Conservation (phyloP, 768 basidiomycete species). For the Tulasnella sp. region DNA sequence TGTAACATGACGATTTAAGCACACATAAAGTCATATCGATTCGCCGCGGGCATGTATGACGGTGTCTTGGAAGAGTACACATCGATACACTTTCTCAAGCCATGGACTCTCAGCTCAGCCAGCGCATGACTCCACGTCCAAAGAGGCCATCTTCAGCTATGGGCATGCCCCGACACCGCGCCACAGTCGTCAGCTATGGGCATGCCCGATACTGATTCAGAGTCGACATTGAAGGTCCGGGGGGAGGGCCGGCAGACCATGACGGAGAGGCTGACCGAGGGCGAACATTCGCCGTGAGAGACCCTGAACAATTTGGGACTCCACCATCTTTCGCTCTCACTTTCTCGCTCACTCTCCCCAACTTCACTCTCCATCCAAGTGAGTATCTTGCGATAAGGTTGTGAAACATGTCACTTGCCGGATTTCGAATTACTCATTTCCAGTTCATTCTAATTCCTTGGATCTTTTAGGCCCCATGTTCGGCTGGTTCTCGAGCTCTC, state of each 20-base stretch:
- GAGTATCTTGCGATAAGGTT: background rate
- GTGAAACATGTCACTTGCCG: background rate
- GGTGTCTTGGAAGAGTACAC: background rate
- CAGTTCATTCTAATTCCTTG: background rate
- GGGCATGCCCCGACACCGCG: too few relatives aligned
- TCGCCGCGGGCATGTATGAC: background rate
- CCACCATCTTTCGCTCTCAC: background rate
- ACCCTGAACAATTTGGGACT: conserved; percentile 6
- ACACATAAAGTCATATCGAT: background rate
- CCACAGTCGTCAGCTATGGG: background rate
- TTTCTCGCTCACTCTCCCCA: background rate
- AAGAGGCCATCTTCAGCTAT: too few relatives aligned
- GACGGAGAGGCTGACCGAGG: conserved; percentile 1
- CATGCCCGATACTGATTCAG: background rate
- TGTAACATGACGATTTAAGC: conserved; percentile 36
- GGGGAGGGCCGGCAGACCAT: background rate
- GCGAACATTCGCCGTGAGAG: conserved; percentile 2
- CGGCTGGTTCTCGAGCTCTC: conserved; percentile 17
- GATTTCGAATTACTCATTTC: background rate
- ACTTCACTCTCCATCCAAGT: background rate
- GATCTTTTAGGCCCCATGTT: conserved; percentile 7
- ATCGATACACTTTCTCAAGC: background rate
- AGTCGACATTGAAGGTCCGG: background rate
- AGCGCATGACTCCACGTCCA: background rate
- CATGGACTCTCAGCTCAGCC: background rate